Percentiles rank a stretch among this genome's conserved stretches.
Evolutionary conservation across 495 filamentous ascomycete species (phyloP).

Genomic region (Melanomma pulvis-pyrius): DNA sequence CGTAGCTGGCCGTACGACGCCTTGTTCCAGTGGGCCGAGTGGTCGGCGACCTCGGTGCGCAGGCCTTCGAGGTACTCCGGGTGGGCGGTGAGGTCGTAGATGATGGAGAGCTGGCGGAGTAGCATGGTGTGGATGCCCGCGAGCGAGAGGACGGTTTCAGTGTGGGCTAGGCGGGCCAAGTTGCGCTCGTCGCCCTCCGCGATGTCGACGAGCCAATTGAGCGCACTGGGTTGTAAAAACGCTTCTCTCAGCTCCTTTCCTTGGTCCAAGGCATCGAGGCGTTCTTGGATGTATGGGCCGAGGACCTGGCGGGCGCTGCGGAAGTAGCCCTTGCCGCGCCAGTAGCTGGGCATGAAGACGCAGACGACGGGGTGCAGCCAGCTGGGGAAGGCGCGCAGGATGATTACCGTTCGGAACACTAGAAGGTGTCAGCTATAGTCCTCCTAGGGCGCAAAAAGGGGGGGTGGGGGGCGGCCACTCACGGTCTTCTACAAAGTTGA

Average conservation of each 20-base stretch:
- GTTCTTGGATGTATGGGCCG: too few species aligned
- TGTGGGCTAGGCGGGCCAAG: not conserved
- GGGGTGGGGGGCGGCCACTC: not conserved
- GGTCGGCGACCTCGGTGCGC: not conserved
- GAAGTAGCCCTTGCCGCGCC: not conserved
- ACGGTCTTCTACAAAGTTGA: not conserved
- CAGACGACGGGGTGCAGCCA: not conserved
- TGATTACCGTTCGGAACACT: slow-evolving; percentile 11
- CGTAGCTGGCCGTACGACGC: not conserved
- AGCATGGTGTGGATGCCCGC: not conserved
- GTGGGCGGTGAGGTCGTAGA: not conserved
- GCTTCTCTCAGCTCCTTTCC: too few species aligned
- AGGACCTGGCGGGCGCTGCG: not conserved
- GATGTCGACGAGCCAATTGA: slow-evolving; percentile 3
- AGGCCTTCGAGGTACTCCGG: not conserved
- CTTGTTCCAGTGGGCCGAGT: not conserved
- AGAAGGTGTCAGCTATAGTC: not conserved
- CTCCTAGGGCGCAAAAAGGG: not conserved
- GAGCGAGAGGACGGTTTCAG: not conserved
- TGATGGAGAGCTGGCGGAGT: not conserved
- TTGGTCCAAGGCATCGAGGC: too few species aligned
- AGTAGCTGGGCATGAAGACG: not conserved
- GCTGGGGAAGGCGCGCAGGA: slow-evolving; percentile 2
- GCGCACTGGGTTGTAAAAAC: too few species aligned
- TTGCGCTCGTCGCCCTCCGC: slow-evolving; percentile 4